phyloP scores from a whole-genome alignment of 2,329 filamentous ascomycete species.

The Exophiala lecanii-corni region DNA sequence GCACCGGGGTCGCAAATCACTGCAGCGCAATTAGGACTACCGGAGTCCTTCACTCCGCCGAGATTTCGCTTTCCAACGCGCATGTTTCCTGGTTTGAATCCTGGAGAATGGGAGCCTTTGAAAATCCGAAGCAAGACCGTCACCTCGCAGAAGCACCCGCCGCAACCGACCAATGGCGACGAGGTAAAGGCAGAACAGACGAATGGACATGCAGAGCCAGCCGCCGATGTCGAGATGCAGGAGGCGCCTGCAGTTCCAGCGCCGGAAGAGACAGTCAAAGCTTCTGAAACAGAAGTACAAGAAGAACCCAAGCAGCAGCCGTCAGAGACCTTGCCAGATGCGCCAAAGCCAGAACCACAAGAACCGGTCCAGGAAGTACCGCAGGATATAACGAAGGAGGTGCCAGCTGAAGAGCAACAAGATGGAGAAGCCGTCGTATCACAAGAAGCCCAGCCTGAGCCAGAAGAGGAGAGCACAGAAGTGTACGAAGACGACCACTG shows the following conservation, averaged over 20 bases:
- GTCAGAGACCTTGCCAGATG: slow-evolving; percentile 25
- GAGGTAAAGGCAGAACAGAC: slow-evolving; percentile 36
- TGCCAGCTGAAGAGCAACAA: slow-evolving; percentile 11
- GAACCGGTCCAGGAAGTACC: neutral
- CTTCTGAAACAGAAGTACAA: neutral
- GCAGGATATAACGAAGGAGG: slow-evolving; percentile 18
- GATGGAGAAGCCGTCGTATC: slow-evolving; percentile 23
- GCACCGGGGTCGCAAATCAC: slow-evolving; percentile 76
- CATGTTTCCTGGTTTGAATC: slow-evolving; percentile 80
- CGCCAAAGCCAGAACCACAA: slow-evolving; percentile 1
- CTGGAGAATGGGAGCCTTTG: slow-evolving; percentile 75
- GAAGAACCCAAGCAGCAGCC: slow-evolving; percentile 11
- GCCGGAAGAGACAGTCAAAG: slow-evolving; percentile 17
- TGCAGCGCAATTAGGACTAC: slow-evolving; percentile 83
- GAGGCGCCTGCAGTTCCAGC: slow-evolving; percentile 34
- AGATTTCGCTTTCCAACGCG: slow-evolving; percentile 79
- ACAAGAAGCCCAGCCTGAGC: slow-evolving; percentile 30
- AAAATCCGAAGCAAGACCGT: slow-evolving; percentile 59
- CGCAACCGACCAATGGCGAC: slow-evolving; percentile 6
- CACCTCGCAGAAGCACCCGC: slow-evolving; percentile 25
- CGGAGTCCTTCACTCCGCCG: slow-evolving; percentile 88
- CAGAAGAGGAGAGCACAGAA: slow-evolving; percentile 42
- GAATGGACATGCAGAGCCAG: slow-evolving; percentile 28
- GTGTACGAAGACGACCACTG: slow-evolving; percentile 86
- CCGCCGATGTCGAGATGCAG: slow-evolving; percentile 42